Base-by-base conservation (phyloP, 2,329 filamentous ascomycete species). In the Zalaria obscura region DNA sequence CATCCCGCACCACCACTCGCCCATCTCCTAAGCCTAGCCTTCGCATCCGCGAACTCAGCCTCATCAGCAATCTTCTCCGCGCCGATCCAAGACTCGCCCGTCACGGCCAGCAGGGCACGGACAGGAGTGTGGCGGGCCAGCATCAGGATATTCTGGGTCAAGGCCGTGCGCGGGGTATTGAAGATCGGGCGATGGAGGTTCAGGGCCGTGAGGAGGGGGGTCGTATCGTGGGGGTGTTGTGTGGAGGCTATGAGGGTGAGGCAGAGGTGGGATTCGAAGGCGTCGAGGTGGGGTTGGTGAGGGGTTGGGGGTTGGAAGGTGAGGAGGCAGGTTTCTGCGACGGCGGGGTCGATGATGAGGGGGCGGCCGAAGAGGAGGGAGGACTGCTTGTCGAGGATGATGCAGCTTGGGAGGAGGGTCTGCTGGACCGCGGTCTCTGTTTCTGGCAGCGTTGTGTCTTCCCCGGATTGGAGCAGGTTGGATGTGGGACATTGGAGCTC, bases 41-140 rank as follows among this genome's bases (percentile, higher is more conserved):
- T 62, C 5, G 59, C 46, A 4, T 36, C 44, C 10, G 47, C 43
- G 44, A 60, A 63, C n/a, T 57, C 55, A 9, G 52, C 51, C 5
- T 49, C 40, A 18, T 51, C 50, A 9, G 54, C 53, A n/a, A 67
- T 50, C 39, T 67, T 66, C 43, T 65, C 61, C 1, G 55, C 59
- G n/a, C 68, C 50, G 5, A 66, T 55, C 65, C 65, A 69, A 10
- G 61, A 59, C 40, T 68, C 63, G 31, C 65, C 64, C 3, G 61
- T 57, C 0, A 67, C 57, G 27, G 64, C 64, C 9, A 69, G 50
- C 4, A 69, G 50, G 1, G 63, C 57, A 18, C 62, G 61, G 4
- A 66, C 47, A 1, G 64, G 65, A 3, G 56, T 58, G 5, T 58
- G 47, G 35, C 57, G 59, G 11, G 59, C 52, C 1, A 67, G 55